These are phyloP conservation scores for Boletus fagicola DNA, from an alignment of 768 basidiomycete species.

Conservation along the genomic window DNA sequence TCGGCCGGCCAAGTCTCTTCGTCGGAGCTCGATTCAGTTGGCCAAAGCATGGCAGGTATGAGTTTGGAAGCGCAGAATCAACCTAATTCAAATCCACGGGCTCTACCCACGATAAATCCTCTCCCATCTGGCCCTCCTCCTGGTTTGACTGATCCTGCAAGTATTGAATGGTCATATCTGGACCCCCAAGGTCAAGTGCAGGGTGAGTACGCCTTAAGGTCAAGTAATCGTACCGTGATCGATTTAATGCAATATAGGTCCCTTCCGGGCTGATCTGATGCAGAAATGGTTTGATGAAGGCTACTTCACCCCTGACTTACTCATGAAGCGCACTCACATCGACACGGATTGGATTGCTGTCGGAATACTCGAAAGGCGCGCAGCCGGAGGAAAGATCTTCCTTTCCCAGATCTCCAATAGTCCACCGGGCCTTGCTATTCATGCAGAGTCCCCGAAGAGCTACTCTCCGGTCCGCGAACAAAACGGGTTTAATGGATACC, in stretches of 20 bases:
- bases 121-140: slow-evolving; percentile 41
- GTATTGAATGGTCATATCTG: slow-evolving; percentile 86
- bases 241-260: slow-evolving; percentile 51
- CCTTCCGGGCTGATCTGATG: slow-evolving; percentile 87
- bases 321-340: slow-evolving; percentile 76
- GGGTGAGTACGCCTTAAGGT: slow-evolving; percentile 47
- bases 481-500: slow-evolving; percentile 48
- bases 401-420: slow-evolving; percentile 46
- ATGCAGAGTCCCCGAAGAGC: slow-evolving; percentile 49
- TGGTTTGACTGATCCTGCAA: slow-evolving; percentile 51
- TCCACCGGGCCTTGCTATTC: slow-evolving; percentile 56
- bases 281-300: slow-evolving; percentile 93
- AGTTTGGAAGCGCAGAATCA: slow-evolving; percentile 14
- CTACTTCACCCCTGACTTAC: slow-evolving; percentile 80
- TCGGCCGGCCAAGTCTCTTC: slow-evolving; percentile 10
- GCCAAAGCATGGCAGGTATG: slow-evolving; percentile 15
- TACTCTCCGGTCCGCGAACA: slow-evolving; percentile 39
- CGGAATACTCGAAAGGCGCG: slow-evolving; percentile 52
- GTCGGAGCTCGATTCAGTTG: slow-evolving; percentile 8
- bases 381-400: slow-evolving; percentile 60
- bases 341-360: slow-evolving; percentile 70
- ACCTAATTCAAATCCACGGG: slow-evolving; percentile 5
- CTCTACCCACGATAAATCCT: slow-evolving; percentile 9
- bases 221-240: background rate
- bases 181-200: slow-evolving; percentile 91